Conservation (phyloP, 805 yeast genomes). For the Ogataea henricii region DNA sequence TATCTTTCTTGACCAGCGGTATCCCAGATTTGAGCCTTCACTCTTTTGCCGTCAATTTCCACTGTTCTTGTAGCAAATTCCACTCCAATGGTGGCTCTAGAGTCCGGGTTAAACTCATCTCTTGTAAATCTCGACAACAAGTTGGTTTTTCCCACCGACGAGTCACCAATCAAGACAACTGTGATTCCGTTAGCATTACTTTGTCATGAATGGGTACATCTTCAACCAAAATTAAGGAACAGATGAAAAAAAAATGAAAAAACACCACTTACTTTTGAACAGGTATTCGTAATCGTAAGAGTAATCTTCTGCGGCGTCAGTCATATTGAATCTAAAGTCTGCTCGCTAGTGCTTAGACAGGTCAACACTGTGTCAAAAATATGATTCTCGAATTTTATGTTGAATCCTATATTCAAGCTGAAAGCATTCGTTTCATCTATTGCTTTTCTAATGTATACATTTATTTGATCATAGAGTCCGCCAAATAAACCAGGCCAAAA, state of each 20-base stretch:
- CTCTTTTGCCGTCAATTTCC: conserved; percentile 79
- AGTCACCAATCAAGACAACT: conserved; percentile 94
- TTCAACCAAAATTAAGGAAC: too few species aligned
- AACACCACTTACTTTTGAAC: conserved; percentile 60
- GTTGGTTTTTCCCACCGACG: conserved; percentile 97
- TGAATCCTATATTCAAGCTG: not conserved
- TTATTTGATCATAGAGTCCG: conserved; percentile 4
- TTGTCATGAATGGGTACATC: too few species aligned
- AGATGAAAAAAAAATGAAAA: not conserved
- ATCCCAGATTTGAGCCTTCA: conserved; percentile 95
- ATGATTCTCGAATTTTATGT: not conserved
- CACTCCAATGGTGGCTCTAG: conserved; percentile 94
- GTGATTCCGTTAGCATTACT: conserved; percentile 13
- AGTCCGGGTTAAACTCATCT: conserved; percentile 92
- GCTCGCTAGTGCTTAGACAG: conserved; percentile 6
- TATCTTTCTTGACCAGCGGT: conserved; percentile 99
- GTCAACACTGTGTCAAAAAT: conserved; percentile 2
- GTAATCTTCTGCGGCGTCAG: conserved; percentile 62
- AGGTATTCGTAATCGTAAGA: conserved; percentile 86
- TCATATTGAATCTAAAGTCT: conserved; percentile 19
- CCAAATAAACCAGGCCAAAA: conserved; percentile 2
- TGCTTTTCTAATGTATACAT: not conserved
- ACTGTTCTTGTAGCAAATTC: conserved; percentile 97
- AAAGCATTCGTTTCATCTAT: not conserved
- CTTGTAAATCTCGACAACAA: conserved; percentile 90